These are phyloP conservation scores for Decorospora gaudefroyi DNA, from an alignment of 2,329 filamentous ascomycete genomes.

Conservation along the genomic window DNA sequence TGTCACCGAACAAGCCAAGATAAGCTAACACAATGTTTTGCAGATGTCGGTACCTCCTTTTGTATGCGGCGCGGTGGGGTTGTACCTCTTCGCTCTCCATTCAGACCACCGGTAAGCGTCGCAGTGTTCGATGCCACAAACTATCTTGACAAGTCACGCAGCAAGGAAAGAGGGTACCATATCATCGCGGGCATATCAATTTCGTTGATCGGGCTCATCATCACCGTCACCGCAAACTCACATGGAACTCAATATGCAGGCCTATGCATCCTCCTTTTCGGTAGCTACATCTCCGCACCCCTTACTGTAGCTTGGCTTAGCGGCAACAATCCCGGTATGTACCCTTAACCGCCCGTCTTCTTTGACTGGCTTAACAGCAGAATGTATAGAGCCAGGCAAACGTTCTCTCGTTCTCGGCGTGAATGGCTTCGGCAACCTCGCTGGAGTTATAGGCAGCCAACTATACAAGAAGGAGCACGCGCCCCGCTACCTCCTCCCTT, in stretches of 20 bases:
- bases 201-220: conserved; percentile 42
- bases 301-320: conserved; percentile 33
- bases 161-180: conserved; percentile 39
- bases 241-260: conserved; percentile 22
- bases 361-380: neutral
- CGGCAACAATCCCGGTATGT: conserved; percentile 27
- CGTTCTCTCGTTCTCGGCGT: conserved; percentile 27
- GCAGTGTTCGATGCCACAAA: neutral
- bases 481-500: conserved; percentile 24
- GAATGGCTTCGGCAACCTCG: conserved; percentile 34
- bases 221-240: conserved; percentile 17
- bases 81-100: conserved; percentile 52
- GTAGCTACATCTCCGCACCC: conserved; percentile 30
- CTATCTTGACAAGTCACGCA: neutral
- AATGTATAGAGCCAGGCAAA: conserved; percentile 20
- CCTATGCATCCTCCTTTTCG: conserved; percentile 29
- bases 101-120: conserved; percentile 46
- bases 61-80: conserved; percentile 52
- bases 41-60: conserved; percentile 56
- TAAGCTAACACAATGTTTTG: neutral
- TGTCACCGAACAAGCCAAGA: neutral
- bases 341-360: neutral
- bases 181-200: conserved; percentile 53
- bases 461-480: conserved; percentile 25
- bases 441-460: conserved; percentile 29